Evolutionary conservation across 495 filamentous ascomycete species (phyloP).

Genomic region (Penicillium cataractarum): DNA sequence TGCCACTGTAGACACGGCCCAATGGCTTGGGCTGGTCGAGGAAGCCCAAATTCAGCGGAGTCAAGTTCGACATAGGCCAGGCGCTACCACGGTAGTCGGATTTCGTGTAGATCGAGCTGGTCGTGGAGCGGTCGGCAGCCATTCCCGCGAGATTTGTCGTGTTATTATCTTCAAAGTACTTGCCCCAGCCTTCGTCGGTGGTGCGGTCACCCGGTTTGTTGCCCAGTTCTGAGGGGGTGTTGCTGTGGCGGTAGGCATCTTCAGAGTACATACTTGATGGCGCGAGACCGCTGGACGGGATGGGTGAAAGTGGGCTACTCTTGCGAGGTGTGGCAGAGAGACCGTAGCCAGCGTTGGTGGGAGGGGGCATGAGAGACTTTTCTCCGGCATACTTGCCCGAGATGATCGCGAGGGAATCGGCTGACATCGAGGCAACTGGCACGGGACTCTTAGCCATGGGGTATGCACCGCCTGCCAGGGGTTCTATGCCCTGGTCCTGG

Average conservation of each 20-base stretch:
- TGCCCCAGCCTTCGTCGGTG: conserved; percentile 62
- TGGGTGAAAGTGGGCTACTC: conserved; percentile 38
- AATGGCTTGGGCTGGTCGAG: conserved; percentile 47
- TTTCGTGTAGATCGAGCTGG: conserved; percentile 35
- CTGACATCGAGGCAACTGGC: conserved; percentile 51
- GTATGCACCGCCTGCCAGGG: conserved; percentile 47
- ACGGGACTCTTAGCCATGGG: conserved; percentile 48
- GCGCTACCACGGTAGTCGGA: conserved; percentile 42
- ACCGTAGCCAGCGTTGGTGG: conserved; percentile 28
- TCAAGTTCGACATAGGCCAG: conserved; percentile 43
- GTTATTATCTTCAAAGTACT: conserved; percentile 60
- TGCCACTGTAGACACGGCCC: conserved; percentile 62
- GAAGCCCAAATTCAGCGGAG: conserved; percentile 42
- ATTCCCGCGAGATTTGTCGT: conserved; percentile 43
- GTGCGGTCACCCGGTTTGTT: conserved; percentile 49
- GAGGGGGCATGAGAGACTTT: conserved; percentile 37
- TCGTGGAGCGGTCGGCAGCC: conserved; percentile 32
- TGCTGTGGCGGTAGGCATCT: conserved; percentile 28
- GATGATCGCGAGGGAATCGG: conserved; percentile 48
- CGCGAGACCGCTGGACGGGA: conserved; percentile 36
- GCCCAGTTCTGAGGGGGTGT: conserved; percentile 15
- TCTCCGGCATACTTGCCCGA: conserved; percentile 45
- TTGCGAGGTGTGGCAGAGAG: conserved; percentile 23
- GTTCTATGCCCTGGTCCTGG: conserved; percentile 62
- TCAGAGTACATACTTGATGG: conserved; percentile 31